phyloP scores from a whole-genome alignment of 2,329 filamentous ascomycete species.

The Verticillium dahliae region DNA sequence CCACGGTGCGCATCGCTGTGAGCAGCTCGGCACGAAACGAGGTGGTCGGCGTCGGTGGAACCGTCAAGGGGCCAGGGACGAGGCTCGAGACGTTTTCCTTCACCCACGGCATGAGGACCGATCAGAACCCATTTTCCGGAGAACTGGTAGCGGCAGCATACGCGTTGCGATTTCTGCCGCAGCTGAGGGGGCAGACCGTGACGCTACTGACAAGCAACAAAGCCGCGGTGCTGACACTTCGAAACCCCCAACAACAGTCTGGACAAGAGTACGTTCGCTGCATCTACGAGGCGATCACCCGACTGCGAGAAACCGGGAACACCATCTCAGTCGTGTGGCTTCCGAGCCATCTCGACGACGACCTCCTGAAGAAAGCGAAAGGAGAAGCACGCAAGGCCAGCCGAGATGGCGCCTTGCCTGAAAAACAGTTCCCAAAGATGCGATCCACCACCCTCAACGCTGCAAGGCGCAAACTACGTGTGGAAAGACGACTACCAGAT shows the following conservation, averaged over 20 bases:
- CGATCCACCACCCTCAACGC: not conserved
- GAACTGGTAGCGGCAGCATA: constrained; percentile 11
- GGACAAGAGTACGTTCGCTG: constrained; percentile 12
- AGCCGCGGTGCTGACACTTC: constrained; percentile 10
- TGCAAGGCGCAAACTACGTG: not conserved
- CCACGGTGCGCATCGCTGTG: constrained; percentile 5
- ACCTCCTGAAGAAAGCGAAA: not conserved
- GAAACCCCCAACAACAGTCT: constrained; percentile 11
- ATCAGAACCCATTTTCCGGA: constrained; percentile 13
- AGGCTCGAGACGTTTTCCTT: constrained; percentile 11
- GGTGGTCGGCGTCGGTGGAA: constrained; percentile 11
- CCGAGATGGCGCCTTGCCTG: not conserved
- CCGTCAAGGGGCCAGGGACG: constrained; percentile 3
- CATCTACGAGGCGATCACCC: constrained; percentile 11
- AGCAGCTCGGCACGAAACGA: constrained; percentile 13
- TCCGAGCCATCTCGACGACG: not conserved
- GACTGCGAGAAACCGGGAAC: not conserved
- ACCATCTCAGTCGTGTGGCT: not conserved
- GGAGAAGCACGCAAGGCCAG: not conserved
- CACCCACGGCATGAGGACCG: constrained; percentile 10
- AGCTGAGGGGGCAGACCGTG: constrained; percentile 5
- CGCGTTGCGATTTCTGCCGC: constrained; percentile 7
- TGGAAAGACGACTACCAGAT: constrained; percentile 4
- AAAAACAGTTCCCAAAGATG: not conserved
- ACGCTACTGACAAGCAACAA: constrained; percentile 12